phyloP scores from a whole-genome alignment of 2,329 filamentous ascomycete species.

The Conoideocrella luteorostrata region DNA sequence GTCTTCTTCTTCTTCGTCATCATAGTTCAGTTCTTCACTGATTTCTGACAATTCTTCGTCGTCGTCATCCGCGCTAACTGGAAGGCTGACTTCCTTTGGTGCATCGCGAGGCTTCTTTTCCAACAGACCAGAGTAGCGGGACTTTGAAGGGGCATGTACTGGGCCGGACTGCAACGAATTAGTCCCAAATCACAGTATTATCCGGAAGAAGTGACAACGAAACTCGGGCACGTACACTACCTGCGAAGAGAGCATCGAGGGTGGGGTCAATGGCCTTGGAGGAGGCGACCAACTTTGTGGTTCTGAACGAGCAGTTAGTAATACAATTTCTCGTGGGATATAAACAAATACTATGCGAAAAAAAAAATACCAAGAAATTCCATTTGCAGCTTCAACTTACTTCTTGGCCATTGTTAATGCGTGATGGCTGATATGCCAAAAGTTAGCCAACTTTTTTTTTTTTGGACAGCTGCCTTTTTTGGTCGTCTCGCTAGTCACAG shows the following conservation, averaged over 20 bases:
- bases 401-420: slow-evolving; percentile 16
- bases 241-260: slow-evolving; percentile 63
- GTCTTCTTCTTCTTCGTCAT: slow-evolving; percentile 22
- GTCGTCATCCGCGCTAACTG: slow-evolving; percentile 13
- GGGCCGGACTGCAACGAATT: slow-evolving; percentile 39
- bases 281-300: slow-evolving; percentile 32
- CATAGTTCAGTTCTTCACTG: slow-evolving; percentile 18
- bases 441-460: background rate
- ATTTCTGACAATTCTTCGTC: slow-evolving; percentile 26
- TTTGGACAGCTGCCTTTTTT: background rate
- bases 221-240: slow-evolving; percentile 55
- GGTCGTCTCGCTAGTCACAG: background rate
- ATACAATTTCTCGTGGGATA: slow-evolving; percentile 13
- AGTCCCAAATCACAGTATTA: background rate
- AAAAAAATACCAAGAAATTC: background rate
- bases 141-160: slow-evolving; percentile 37
- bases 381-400: slow-evolving; percentile 13
- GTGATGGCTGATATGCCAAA: background rate
- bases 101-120: slow-evolving; percentile 21
- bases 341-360: background rate
- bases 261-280: slow-evolving; percentile 59
- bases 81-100: slow-evolving; percentile 18
- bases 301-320: slow-evolving; percentile 24
- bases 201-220: background rate
- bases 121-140: slow-evolving; percentile 36